Base-by-base conservation (phyloP, 352 stramenopile species). In the Aphanomyces astaci region DNA sequence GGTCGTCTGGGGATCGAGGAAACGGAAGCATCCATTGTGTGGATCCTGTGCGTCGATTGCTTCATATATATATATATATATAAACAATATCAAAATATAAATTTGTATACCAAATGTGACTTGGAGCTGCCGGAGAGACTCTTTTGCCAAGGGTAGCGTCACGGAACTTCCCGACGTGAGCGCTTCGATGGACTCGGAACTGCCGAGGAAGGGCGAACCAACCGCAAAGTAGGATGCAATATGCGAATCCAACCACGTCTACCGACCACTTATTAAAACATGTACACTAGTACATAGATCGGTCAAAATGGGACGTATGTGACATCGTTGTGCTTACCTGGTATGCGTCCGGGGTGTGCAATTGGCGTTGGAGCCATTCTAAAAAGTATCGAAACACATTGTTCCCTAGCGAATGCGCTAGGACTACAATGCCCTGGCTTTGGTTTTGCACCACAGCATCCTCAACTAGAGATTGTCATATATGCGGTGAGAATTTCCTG, bases 341-440 rank as follows among this genome's bases (percentile, higher is more conserved):
- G 51, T 59, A 59, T 11, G 51, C 51, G 7, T 75, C 64, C 39
- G 89, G 79, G 78, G 78, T 89, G 71, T 90, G 75, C 54, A 93
- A 74, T 63, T 93, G 82, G 55, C 86, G 78, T 60, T 87, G 84
- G 57, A 93, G 73, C 84, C 84, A 93, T 63, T 80, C 80, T 32
- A 93, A 78, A 49, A 93, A 93, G 75, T 93, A 93, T 2, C 82
- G 82, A 25, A 93, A 87, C 19, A 91, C 68, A 36, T 76, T 76
- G 66, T 93, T 93, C 32, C 84, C 84, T 78, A 93, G 89, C 32
- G 84, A 93, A 64, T 93, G 84, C 0, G 82, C 84, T 68, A 93
- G 86, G 31, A 93, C 80, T 31, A 93, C 82, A 28, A 89, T 69
- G 17, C 83, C 73, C 17, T 32, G 79, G 13, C 76, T 13, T 62